phyloP scores from a whole-genome alignment of 805 yeast species.

The Zygoascus tannicola region DNA sequence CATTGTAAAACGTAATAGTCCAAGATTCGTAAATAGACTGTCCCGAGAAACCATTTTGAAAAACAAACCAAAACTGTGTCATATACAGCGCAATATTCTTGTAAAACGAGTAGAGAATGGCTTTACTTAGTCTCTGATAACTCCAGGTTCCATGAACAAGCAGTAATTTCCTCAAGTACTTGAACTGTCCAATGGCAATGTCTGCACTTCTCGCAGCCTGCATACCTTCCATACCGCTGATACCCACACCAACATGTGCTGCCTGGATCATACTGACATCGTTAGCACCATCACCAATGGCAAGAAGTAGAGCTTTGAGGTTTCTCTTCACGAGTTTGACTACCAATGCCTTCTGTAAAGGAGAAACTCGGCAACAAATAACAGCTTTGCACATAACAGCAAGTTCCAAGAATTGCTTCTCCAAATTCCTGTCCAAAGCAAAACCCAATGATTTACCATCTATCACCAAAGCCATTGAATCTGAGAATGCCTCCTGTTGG shows the following conservation, averaged over 20 bases:
- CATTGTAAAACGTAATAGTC: constrained; percentile 94
- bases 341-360: constrained; percentile 91
- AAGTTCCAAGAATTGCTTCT: constrained; percentile 64
- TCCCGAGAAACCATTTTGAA: constrained; percentile 86
- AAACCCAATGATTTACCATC: constrained; percentile 87
- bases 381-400: constrained; percentile 91
- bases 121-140: constrained; percentile 86
- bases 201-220: constrained; percentile 99
- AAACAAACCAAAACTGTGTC: constrained; percentile 98
- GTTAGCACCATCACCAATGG: constrained; percentile 98
- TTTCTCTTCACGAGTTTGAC: constrained; percentile 88
- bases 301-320: constrained; percentile 62
- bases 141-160: constrained; percentile 98
- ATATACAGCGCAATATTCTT: constrained; percentile 90
- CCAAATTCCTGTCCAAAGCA: constrained; percentile 77
- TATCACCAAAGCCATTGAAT: constrained; percentile 77
- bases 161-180: constrained; percentile 68
- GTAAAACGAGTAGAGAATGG: constrained; percentile 89
- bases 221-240: constrained; percentile 98
- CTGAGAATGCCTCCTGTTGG: constrained; percentile 23
- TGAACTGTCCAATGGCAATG: constrained; percentile 92
- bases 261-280: constrained; percentile 99
- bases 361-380: constrained; percentile 96
- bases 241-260: constrained; percentile 98
- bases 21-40: constrained; percentile 95